Base-by-base conservation (phyloP, 2,329 filamentous ascomycete species). In the Fusarium sp. region DNA sequence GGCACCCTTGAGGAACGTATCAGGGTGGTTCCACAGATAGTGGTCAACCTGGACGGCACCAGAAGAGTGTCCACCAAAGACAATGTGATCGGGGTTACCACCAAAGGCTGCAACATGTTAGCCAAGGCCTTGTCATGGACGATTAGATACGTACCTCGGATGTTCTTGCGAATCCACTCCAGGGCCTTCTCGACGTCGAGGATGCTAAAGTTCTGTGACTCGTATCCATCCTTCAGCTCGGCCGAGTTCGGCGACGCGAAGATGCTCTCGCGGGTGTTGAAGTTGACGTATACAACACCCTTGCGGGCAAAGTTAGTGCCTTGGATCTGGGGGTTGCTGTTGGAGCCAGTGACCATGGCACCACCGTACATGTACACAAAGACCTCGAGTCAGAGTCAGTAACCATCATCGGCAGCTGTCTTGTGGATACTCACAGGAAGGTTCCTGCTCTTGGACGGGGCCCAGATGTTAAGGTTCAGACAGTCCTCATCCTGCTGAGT, bases 171-270 rank as follows among this genome's bases (percentile, higher is more conserved):
- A 18, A 75, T 47, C 73, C 73, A 75, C n/a, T 72, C 73, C 40
- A 75, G n/a, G 23, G 73, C 73, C 54, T 73, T 74, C 9, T 75
- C 68, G 0, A 75, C 70, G 51, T 75, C 73, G 15, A 75, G 27
- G 16, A 75, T 73, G 57, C 72, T 68, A 43, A 75, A 75, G 64
- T 75, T 75, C 11, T 74, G 72, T 6, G 72, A 69, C n/a, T 71
- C 72, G 2, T 69, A 44, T 11, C 66, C 47, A 3, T 36, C 12
- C 37, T 70, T 57, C 23, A 84, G 71, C 72, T 83, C 77, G 4
- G 81, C 75, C 15, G 82, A 83, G 58, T 82, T 76, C 6, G 83
- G 79, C 6, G 83, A 84, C 8, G 82, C 82, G 51, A 82, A 84
- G 40, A 84, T 81, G 58, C 82, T 82, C 78, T 80, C 78, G 7